A percentile compares a stretch with the other conserved stretches of the same genome.
These are phyloP conservation scores for Cucurbita ficifolia DNA, from an alignment of 306 rosid genomes.

Conservation along the genomic window DNA sequence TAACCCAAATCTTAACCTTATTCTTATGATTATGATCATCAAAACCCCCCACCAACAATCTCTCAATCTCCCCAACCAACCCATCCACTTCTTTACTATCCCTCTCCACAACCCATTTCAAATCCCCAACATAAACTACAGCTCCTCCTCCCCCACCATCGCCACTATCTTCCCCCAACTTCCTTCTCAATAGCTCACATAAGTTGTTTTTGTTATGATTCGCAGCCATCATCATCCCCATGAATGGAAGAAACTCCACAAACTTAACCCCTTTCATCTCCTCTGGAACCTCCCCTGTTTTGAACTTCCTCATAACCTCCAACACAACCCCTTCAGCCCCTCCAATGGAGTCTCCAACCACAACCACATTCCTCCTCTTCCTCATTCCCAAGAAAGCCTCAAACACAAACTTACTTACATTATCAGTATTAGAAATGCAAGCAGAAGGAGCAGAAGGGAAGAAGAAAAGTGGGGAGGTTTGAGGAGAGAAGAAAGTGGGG, in stretches of 20 bases:
- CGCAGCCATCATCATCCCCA: no score
- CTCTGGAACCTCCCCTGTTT: slow-evolving; percentile 1
- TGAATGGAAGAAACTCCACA: background rate
- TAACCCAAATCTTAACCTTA: background rate
- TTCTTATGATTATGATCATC: no score
- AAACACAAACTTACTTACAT: background rate
- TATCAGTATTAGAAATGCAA: background rate
- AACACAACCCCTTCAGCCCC: background rate
- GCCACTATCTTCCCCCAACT: background rate
- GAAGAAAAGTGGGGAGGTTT: background rate
- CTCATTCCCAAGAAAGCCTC: background rate
- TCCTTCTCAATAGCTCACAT: background rate
- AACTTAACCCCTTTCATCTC: background rate
- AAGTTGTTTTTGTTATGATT: no score
- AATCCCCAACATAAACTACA: slow-evolving; percentile 6
- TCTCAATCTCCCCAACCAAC: background rate
- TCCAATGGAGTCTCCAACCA: background rate
- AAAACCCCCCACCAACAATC: background rate
- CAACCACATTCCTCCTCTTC: background rate
- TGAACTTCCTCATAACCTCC: background rate
- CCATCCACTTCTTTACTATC: background rate
- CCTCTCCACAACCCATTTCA: slow-evolving; percentile 4
- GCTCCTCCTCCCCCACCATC: background rate
- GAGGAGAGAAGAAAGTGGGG: no score
- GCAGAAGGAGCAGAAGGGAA: background rate